Percentiles rank a stretch among this genome's conserved stretches.
Evolutionary conservation across 2,329 filamentous ascomycete species (phyloP).

Genomic region (Trichoderma asperellum): DNA sequence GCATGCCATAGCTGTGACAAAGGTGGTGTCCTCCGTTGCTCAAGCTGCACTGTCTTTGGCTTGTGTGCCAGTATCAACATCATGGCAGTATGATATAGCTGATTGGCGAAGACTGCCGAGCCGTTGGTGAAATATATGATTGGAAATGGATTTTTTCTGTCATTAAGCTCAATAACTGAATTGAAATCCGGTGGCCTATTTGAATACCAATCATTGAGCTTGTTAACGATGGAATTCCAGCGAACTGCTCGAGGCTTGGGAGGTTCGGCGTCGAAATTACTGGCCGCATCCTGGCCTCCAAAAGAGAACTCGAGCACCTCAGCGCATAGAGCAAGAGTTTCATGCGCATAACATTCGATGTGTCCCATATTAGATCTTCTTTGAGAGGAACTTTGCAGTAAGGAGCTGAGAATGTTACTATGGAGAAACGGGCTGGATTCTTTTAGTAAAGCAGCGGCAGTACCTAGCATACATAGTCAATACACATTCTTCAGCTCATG

Average conservation of each 20-base stretch:
- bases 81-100: conserved; percentile 15
- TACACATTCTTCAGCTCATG: background rate
- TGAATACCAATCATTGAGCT: background rate
- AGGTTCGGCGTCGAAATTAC: background rate
- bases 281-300: background rate
- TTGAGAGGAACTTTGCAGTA: background rate
- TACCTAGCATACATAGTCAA: background rate
- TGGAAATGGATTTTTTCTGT: background rate
- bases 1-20: conserved; percentile 16
- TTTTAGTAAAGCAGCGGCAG: background rate
- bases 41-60: conserved; percentile 11
- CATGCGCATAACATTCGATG: background rate
- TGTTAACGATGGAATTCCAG: conserved; percentile 3
- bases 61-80: background rate
- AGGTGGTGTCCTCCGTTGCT: background rate
- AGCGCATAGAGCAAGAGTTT: background rate
- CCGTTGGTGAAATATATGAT: conserved; percentile 10
- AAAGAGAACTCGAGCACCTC: conserved; percentile 5
- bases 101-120: background rate
- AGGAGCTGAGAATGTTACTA: background rate
- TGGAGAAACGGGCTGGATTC: background rate
- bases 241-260: background rate
- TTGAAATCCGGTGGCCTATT: background rate
- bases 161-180: background rate
- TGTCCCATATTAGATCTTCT: background rate